Base-by-base conservation (phyloP, 169 alveolate species). In the Condylostoma magnum region DNA sequence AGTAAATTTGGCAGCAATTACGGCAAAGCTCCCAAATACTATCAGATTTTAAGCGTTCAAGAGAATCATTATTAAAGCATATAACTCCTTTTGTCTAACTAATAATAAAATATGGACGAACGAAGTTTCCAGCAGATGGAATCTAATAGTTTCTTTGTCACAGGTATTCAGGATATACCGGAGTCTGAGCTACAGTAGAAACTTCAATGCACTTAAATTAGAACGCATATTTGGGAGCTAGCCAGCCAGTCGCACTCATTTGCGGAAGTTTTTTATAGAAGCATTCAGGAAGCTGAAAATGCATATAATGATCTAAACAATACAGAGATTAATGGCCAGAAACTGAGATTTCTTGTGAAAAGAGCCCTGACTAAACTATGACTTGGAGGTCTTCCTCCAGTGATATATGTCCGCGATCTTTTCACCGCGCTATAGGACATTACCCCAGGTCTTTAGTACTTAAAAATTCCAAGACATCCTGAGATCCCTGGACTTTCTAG, bases 41-140 rank as follows among this genome's bases (percentile, higher is more conserved):
- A n/a, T n/a, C n/a, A n/a, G n/a, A n/a, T n/a, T n/a, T n/a, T n/a
- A n/a, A n/a, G n/a, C n/a, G n/a, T n/a, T n/a, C n/a, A n/a, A n/a
- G n/a, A n/a, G n/a, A n/a, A n/a, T n/a, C n/a, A n/a, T n/a, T n/a
- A n/a, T n/a, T n/a, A n/a, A n/a, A n/a, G n/a, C n/a, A n/a, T n/a
- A n/a, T n/a, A n/a, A n/a, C n/a, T n/a, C n/a, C n/a, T n/a, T n/a
- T n/a, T n/a, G n/a, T n/a, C n/a, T n/a, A n/a, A n/a, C n/a, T n/a
- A n/a, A n/a, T n/a, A n/a, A n/a, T n/a, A n/a, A n/a, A 51, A 36
- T 22, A 60, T 60, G 71, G 71, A 60, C 6, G 71, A 60, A 20
- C 18, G 56, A 60, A n/a, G 27, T n/a, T n/a, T n/a, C 36, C 71
- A 60, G 43, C n/a, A 41, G n/a, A 28, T 60, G 0, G 71, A 60